Evolutionary conservation across 2,329 filamentous ascomycete genomes (phyloP), one percentile per base, ranked within the genome.

Genomic region (Exserohilum rostratum): DNA sequence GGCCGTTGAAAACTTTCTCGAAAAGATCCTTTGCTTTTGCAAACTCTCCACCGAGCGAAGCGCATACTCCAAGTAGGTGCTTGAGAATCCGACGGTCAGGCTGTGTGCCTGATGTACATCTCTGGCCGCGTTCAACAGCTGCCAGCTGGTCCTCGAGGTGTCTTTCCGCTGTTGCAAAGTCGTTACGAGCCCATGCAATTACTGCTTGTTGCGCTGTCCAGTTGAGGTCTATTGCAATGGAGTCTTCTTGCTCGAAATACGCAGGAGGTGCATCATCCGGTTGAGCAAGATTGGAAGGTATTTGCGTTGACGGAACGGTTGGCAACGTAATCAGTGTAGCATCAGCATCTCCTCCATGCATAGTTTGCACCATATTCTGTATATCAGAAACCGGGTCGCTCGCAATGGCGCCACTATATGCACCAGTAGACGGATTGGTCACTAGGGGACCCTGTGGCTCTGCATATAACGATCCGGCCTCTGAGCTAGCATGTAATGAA

Each of bases 21-120:
- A 74, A 74, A 27, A 60, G 55, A 12, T 45, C n/a, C 33, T 73
- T 72, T 7, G 70, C 70, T 44, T 63, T 66, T 2, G 35, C 20
- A 33, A 70, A 68, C n/a, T 71, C 59, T 10, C 71, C 69, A 11
- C 53, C 57, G 30, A 63, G 68, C 4, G 67, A 68, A 22, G 64
- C 60, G 43, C 60, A 65, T 2, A 71, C 61, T 15, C 70, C 70
- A 11, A 73, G 60, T 3, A 71, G 53, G 46, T 71, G 65, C 29
- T 60, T 50, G 10, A 73, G 55, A 13, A 72, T 52, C 15, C 70
- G 61, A 13, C 60, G 50, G 33, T 71, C 65, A 11, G 70, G 70
- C 46, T 69, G 69, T 2, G 52, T 42, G 6, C 59, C 61, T 31
- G 47, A 51, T 3, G 45, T 57, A 5, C 67, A 61, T 18, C 59